Evolutionary conservation across 2,329 filamentous ascomycete genomes (phyloP).

Genomic region (Colletotrichum zoysiae): DNA sequence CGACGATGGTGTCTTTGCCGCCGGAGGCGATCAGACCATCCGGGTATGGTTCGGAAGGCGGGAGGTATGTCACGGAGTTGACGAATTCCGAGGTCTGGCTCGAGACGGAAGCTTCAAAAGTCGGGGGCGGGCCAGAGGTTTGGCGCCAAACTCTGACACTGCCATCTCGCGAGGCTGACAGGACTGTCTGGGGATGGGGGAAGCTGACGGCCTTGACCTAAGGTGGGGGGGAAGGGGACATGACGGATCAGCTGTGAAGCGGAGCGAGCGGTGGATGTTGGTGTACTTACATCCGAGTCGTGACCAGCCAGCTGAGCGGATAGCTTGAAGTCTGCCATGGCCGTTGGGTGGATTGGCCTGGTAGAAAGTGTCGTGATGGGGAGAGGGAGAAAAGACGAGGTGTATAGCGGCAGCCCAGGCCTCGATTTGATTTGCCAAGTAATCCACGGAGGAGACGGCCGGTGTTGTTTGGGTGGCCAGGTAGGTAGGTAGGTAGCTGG

Average conservation of each 20-base stretch:
- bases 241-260: slow-evolving; percentile 17
- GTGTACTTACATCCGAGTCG: slow-evolving; percentile 84
- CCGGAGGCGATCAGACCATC: slow-evolving; percentile 88
- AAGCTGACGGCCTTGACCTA: slow-evolving; percentile 91
- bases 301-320: slow-evolving; percentile 91
- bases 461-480: slow-evolving; percentile 7
- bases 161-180: slow-evolving; percentile 92
- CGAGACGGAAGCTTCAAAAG: slow-evolving; percentile 82
- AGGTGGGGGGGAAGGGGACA: slow-evolving; percentile 20
- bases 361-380: background rate
- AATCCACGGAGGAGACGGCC: slow-evolving; percentile 1
- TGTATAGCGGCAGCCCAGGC: slow-evolving; percentile 20
- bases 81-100: slow-evolving; percentile 87
- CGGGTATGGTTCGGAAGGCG: slow-evolving; percentile 75
- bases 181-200: slow-evolving; percentile 76
- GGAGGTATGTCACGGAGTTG: slow-evolving; percentile 84
- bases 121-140: slow-evolving; percentile 72
- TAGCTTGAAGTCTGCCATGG: slow-evolving; percentile 90
- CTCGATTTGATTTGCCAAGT: slow-evolving; percentile 15
- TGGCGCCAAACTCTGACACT: slow-evolving; percentile 90
- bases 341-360: slow-evolving; percentile 9
- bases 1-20: slow-evolving; percentile 92
- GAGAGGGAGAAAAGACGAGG: background rate
- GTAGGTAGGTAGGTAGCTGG: slow-evolving; percentile 22
- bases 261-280: slow-evolving; percentile 20